These are phyloP conservation scores for Thozetella sp. DNA, from an alignment of 495 filamentous ascomycete species.

Conservation along the genomic window DNA sequence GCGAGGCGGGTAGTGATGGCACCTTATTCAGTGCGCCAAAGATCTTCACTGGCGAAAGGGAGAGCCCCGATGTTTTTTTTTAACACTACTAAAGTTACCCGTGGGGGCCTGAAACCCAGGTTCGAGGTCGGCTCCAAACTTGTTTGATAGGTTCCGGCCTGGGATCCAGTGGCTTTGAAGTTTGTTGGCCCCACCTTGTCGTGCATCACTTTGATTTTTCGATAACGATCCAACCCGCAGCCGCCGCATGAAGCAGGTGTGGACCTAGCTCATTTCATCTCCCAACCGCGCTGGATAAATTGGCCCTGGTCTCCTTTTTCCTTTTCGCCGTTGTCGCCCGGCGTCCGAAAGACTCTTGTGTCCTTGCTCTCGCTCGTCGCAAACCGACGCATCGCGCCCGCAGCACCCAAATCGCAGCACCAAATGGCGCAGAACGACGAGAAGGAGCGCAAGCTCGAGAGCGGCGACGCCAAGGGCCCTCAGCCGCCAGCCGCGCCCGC, in stretches of 20 bases:
- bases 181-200: background rate
- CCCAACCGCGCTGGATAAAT: background rate
- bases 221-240: background rate
- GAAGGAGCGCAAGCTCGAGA: slow-evolving; percentile 18
- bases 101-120: background rate
- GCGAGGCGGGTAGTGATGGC: no score
- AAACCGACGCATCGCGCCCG: background rate
- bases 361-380: background rate
- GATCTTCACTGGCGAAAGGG: no score
- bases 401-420: background rate
- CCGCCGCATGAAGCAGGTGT: background rate
- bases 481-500: background rate
- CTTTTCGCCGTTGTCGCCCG: no score
- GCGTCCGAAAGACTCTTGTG: no score
- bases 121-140: background rate
- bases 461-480: slow-evolving; percentile 6
- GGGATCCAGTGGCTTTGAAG: no score
- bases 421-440: slow-evolving; percentile 11
- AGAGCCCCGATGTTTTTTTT: no score
- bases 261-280: background rate
- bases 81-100: no score
- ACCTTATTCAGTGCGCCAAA: no score
- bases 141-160: background rate
- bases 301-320: background rate
- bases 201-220: background rate